phyloP scores from a whole-genome alignment of 768 basidiomycete species.

The Leccinum imitatum region DNA sequence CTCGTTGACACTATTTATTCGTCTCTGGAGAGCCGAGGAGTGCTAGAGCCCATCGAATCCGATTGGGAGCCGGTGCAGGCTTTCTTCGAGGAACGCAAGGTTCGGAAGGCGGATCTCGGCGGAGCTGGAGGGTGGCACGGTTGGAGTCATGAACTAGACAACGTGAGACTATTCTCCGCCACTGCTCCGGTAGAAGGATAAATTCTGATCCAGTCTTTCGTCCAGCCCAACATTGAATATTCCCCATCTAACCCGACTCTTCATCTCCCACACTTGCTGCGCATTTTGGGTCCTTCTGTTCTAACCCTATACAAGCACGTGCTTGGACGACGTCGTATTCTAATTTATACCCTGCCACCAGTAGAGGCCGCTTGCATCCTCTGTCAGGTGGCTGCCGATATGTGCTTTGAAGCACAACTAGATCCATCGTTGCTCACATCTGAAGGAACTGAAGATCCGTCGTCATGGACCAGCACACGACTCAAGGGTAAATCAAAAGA shows the following conservation, averaged over 20 bases:
- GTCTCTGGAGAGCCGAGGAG: constrained; percentile 45
- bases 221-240: constrained; percentile 22
- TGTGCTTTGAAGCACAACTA: constrained; percentile 52
- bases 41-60: constrained; percentile 48
- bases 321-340: constrained; percentile 68
- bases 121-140: constrained; percentile 63
- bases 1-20: constrained; percentile 57
- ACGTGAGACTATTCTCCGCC: constrained; percentile 34
- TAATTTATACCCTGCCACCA: constrained; percentile 78
- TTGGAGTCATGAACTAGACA: constrained; percentile 66
- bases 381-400: constrained; percentile 59
- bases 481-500: constrained; percentile 45
- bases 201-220: constrained; percentile 16
- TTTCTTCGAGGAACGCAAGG: constrained; percentile 68
- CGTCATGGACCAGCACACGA: constrained; percentile 32
- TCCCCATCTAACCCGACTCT: constrained; percentile 51
- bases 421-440: constrained; percentile 23
- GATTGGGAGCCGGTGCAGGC: constrained; percentile 62
- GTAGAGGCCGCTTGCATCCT: constrained; percentile 79
- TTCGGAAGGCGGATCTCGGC: constrained; percentile 47
- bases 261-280: constrained; percentile 73
- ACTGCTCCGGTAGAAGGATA: neutral
- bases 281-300: constrained; percentile 75
- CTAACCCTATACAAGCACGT: constrained; percentile 80
- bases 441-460: constrained; percentile 24